Base-by-base conservation (phyloP, 2,329 filamentous ascomycete genomes). In the Penicillium italicum region DNA sequence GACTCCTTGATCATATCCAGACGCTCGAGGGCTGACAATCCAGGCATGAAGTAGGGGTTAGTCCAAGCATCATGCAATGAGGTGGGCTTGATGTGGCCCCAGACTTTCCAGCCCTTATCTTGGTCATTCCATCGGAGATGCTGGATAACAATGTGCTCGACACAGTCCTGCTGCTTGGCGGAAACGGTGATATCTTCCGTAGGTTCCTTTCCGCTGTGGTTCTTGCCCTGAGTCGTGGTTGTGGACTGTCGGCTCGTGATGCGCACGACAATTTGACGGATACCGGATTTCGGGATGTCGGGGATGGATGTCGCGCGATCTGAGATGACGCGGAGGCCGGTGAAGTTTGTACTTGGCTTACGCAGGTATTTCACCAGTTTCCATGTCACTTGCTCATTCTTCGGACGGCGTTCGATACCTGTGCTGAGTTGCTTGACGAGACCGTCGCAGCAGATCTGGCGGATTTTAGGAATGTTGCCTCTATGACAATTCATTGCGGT, bases 81-180 rank as follows among this genome's bases (percentile, higher is more conserved):
- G 8, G 74, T 78, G 56, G 78, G 75, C 28, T 72, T 71, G 43
- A 74, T 64, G 53, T 74, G 74, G 4, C 80, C 80, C 80, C 80
- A 82, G 48, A 81, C 66, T 59, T 73, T 76, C 80, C 80, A 82
- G 16, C 71, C 66, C 12, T 70, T 69, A 38, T 76, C 69, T 56
- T 74, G 68, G 9, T 76, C 74, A 30, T 69, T 69, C 64, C 74
- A 70, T 34, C 74, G 65, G 33, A 76, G 59, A 65, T 76, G 74
- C 69, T 82, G 80, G 24, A 82, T 62, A 14, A 82, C 79, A 30
- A 82, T 62, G 58, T 82, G 80, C 64, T 82, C 80, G 2, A 69
- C 72, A 58, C 74, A 74, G 58, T 75, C 73, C 66, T 75, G 75
- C 49, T 71, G 64, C 65, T 74, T 75, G 16, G 63, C 61, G n/a